A percentile compares a stretch with the other conserved stretches of the same genome.
phyloP scores from a whole-genome alignment of 176 grass and related monocot genomes.

The Cocos nucifera region DNA sequence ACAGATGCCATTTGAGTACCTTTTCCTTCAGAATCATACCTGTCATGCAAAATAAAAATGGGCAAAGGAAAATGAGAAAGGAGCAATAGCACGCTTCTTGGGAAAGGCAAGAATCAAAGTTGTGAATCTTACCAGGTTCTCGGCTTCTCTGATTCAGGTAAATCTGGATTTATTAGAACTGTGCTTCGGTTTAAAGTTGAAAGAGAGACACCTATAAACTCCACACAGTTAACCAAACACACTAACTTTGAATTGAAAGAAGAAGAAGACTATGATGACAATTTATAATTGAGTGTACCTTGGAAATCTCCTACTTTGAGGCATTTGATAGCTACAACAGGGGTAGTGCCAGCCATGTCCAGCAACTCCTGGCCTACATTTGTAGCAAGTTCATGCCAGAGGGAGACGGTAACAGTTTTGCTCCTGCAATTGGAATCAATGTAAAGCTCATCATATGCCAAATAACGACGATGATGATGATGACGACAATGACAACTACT shows the following conservation, averaged over 20 bases:
- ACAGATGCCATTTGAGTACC: constrained; percentile 49
- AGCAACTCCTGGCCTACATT: constrained; percentile 73
- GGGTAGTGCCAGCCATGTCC: constrained; percentile 63
- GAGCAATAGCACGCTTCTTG: too few relatives aligned
- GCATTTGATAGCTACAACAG: constrained; percentile 64
- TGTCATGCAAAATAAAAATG: constrained; percentile 15
- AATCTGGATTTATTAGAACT: constrained; percentile 51
- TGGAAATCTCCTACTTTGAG: constrained; percentile 85
- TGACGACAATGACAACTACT: too few relatives aligned
- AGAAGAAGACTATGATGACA: too few relatives aligned
- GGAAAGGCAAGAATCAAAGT: background rate
- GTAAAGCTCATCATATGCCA: too few relatives aligned
- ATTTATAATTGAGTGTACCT: constrained; percentile 27
- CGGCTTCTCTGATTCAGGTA: constrained; percentile 56
- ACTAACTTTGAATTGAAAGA: too few relatives aligned
- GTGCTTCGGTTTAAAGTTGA: constrained; percentile 76
- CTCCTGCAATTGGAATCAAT: constrained; percentile 26
- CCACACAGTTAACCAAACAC: background rate
- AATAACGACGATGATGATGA: too few relatives aligned
- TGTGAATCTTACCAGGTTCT: constrained; percentile 45
- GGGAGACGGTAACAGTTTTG: constrained; percentile 76
- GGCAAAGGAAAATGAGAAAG: too few relatives aligned
- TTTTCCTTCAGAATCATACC: constrained; percentile 92
- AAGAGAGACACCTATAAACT: constrained; percentile 56
- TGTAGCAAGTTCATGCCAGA: constrained; percentile 96